These are phyloP conservation scores for Yamadazyma spencermartinsiae DNA, from an alignment of 1,139 yeast species.

Conservation along the genomic window DNA sequence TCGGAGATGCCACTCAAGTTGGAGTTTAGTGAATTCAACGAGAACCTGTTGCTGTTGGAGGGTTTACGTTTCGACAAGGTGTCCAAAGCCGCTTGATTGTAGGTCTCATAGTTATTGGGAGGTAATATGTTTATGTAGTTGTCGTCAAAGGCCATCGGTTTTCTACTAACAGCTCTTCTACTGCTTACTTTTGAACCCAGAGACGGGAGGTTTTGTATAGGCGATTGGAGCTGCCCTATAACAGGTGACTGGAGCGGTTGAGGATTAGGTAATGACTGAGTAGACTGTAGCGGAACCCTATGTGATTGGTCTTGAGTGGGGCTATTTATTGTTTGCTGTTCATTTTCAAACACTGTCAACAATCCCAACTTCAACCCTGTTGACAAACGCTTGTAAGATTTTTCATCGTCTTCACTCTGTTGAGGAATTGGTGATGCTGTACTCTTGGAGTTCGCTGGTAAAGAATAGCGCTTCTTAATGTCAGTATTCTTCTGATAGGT, in stretches of 20 bases:
- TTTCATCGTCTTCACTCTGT: slow-evolving; percentile 12
- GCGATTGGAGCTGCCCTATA: neutral
- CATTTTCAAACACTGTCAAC: slow-evolving; percentile 43
- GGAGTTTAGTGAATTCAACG: slow-evolving; percentile 42
- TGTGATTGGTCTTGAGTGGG: neutral
- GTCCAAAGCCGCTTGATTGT: slow-evolving; percentile 40
- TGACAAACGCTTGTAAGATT: slow-evolving; percentile 31
- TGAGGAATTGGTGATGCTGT: slow-evolving; percentile 6
- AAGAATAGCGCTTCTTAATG: slow-evolving; percentile 29
- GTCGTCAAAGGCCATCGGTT: slow-evolving; percentile 24
- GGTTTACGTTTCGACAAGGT: slow-evolving; percentile 23
- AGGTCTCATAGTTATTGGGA: slow-evolving; percentile 21
- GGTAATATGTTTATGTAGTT: slow-evolving; percentile 30
- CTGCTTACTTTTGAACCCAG: neutral
- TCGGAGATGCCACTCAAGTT: slow-evolving; percentile 46
- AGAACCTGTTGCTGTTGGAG: slow-evolving; percentile 25
- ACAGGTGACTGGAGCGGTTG: neutral
- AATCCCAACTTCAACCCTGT: slow-evolving; percentile 44
- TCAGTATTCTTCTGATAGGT: slow-evolving; percentile 14
- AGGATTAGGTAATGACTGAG: slow-evolving; percentile 1
- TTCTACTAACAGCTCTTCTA: neutral
- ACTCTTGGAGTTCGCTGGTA: slow-evolving; percentile 17
- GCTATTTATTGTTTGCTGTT: slow-evolving; percentile 9
- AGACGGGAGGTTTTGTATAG: neutral
- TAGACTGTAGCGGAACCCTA: neutral